A percentile compares a stretch with the other conserved stretches of the same genome.
Conservation (phyloP, 192 early-diverging fungal species). For the Coemansia sp. region DNA sequence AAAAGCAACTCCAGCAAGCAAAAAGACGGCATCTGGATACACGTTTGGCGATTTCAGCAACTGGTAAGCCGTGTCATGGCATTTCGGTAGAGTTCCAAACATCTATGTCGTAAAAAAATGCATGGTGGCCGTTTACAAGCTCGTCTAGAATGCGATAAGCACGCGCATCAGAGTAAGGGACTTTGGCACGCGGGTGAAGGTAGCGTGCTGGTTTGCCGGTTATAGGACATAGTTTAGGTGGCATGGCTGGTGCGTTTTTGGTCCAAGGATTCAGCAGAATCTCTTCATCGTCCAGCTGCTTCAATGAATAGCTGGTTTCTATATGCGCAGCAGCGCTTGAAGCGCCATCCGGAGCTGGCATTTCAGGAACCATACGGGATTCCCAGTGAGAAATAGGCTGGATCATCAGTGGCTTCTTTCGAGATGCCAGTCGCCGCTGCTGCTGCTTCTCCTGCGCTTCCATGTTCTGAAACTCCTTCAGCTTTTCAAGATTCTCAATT, state of each 20-base stretch:
- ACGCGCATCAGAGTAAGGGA: slow-evolving; percentile 43
- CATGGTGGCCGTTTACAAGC: slow-evolving; percentile 36
- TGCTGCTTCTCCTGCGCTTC: slow-evolving; percentile 43
- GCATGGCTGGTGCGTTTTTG: slow-evolving; percentile 4
- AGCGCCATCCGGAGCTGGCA: not conserved
- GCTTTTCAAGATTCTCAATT: slow-evolving; percentile 30
- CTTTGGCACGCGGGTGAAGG: slow-evolving; percentile 38
- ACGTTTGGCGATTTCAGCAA: slow-evolving; percentile 39
- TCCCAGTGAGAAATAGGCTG: slow-evolving; percentile 40
- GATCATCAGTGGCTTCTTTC: slow-evolving; percentile 39
- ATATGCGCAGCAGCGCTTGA: not conserved
- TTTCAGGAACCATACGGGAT: slow-evolving; percentile 5
- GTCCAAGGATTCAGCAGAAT: slow-evolving; percentile 40
- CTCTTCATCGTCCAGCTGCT: slow-evolving; percentile 22
- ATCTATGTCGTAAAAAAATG: slow-evolving; percentile 34
- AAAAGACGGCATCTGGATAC: slow-evolving; percentile 19
- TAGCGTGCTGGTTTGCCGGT: slow-evolving; percentile 45
- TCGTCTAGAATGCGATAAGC: slow-evolving; percentile 46
- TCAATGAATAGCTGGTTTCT: slow-evolving; percentile 22
- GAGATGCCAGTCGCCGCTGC: slow-evolving; percentile 17
- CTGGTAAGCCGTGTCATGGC: slow-evolving; percentile 28
- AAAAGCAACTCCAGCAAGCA: not conserved
- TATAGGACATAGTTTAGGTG: slow-evolving; percentile 34
- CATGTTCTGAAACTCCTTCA: slow-evolving; percentile 31
- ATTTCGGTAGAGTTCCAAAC: slow-evolving; percentile 37